These are phyloP conservation scores for Chaetomium strumarium DNA, from an alignment of 2,329 filamentous ascomycete species.

Conservation along the genomic window DNA sequence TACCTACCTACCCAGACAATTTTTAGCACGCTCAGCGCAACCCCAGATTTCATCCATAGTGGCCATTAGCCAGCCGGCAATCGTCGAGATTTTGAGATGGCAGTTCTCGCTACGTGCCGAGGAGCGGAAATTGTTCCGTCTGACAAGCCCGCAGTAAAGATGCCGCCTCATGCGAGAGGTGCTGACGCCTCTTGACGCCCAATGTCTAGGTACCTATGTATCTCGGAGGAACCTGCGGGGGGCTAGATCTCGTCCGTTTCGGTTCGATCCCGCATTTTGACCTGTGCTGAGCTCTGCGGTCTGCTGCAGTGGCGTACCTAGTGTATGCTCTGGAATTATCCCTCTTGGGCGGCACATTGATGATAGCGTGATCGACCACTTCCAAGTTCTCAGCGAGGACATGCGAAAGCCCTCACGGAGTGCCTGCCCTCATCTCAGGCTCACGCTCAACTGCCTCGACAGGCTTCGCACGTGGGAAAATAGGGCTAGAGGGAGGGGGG, in stretches of 20 bases:
- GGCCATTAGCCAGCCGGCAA: conserved; percentile 7
- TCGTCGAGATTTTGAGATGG: conserved; percentile 8
- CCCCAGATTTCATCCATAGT: conserved; percentile 9
- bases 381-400: too few species aligned
- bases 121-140: conserved; percentile 3
- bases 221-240: too few species aligned
- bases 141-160: conserved; percentile 1
- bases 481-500: neutral
- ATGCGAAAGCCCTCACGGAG: neutral
- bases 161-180: neutral
- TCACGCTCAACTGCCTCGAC: neutral
- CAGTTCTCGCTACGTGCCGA: neutral
- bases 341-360: too few species aligned
- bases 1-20: neutral
- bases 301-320: too few species aligned
- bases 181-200: too few species aligned
- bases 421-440: neutral
- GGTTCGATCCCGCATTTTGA: too few species aligned
- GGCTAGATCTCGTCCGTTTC: too few species aligned
- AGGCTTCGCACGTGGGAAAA: neutral
- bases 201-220: too few species aligned
- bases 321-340: too few species aligned
- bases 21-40: conserved; percentile 15
- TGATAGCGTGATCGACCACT: too few species aligned
- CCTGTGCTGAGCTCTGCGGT: too few species aligned